Conservation (phyloP, 495 filamentous ascomycete species). For the Lasiosphaeris hirsuta region DNA sequence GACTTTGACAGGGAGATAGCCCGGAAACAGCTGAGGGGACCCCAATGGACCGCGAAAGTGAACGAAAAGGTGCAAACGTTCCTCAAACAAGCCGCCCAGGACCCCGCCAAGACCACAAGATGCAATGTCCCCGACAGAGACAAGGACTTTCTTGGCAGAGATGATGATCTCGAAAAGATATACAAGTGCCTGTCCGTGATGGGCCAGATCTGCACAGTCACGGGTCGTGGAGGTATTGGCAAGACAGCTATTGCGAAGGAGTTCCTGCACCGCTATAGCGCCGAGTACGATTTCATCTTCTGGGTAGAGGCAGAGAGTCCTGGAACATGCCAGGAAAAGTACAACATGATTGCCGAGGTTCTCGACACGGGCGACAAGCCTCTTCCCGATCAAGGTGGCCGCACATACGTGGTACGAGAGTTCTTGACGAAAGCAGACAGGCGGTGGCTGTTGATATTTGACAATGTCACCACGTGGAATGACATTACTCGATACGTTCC, state of each 20-base stretch:
- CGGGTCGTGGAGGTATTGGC: conserved; percentile 25
- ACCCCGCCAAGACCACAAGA: neutral
- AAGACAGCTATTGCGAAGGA: conserved; percentile 23
- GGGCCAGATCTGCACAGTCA: conserved; percentile 23
- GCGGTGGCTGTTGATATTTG: conserved; percentile 27
- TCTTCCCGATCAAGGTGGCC: neutral
- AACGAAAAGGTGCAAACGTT: neutral
- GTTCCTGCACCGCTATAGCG: conserved; percentile 18
- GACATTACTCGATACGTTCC: conserved; percentile 21
- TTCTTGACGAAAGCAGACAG: conserved; percentile 14
- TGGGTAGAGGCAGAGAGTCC: conserved; percentile 26
- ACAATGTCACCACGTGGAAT: conserved; percentile 21
- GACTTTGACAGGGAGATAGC: neutral
- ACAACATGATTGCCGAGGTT: neutral
- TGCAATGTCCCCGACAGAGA: neutral
- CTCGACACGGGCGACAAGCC: neutral
- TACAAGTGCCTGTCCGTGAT: conserved; percentile 4
- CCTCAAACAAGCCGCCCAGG: conserved; percentile 2
- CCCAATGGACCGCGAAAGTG: neutral
- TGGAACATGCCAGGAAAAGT: conserved; percentile 2
- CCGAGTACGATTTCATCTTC: conserved; percentile 18
- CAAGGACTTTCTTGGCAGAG: conserved; percentile 11
- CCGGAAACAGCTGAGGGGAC: neutral
- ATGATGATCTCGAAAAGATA: conserved; percentile 2
- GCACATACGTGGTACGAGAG: conserved; percentile 11